Percentiles rank a stretch among this genome's conserved stretches.
These are phyloP conservation scores for Mycena polygramma DNA, from an alignment of 768 basidiomycete genomes.

Conservation along the genomic window DNA sequence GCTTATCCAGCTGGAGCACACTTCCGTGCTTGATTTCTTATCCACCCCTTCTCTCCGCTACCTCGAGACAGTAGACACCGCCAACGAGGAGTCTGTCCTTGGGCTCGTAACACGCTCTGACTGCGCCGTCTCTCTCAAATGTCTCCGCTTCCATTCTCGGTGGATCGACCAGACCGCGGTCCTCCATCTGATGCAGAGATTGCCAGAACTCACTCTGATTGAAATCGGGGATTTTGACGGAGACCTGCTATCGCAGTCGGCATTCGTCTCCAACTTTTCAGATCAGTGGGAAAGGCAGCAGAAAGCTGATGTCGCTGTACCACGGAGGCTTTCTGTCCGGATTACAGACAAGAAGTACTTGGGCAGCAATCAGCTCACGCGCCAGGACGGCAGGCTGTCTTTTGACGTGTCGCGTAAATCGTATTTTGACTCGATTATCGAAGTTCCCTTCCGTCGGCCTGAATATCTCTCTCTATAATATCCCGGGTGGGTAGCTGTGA, in stretches of 20 bases:
- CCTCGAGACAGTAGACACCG: conserved; percentile 7
- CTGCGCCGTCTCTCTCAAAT: conserved; percentile 5
- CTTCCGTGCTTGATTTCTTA: conserved; percentile 13
- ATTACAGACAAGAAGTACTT: background rate
- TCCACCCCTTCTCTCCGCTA: conserved; percentile 3
- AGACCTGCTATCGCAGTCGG: background rate
- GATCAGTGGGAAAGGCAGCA: background rate
- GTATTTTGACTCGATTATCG: no score
- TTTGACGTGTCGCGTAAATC: no score
- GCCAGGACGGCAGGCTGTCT: no score
- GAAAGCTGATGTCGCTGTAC: background rate
- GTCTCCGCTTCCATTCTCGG: background rate
- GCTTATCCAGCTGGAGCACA: background rate
- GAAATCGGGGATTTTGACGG: conserved; percentile 18
- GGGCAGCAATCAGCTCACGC: no score
- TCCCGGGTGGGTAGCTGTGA: no score
- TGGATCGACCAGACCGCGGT: background rate
- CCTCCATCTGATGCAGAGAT: background rate
- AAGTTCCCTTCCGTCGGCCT: no score
- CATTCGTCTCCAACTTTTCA: background rate
- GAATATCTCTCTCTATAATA: no score
- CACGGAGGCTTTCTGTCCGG: background rate
- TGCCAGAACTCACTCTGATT: background rate
- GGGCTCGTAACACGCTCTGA: conserved; percentile 20
- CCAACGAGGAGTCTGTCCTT: conserved; percentile 4